Percentiles rank a stretch among this genome's conserved stretches.
phyloP scores from a whole-genome alignment of 441 rosid genomes.

The Bocquillonia castaneifolia region DNA sequence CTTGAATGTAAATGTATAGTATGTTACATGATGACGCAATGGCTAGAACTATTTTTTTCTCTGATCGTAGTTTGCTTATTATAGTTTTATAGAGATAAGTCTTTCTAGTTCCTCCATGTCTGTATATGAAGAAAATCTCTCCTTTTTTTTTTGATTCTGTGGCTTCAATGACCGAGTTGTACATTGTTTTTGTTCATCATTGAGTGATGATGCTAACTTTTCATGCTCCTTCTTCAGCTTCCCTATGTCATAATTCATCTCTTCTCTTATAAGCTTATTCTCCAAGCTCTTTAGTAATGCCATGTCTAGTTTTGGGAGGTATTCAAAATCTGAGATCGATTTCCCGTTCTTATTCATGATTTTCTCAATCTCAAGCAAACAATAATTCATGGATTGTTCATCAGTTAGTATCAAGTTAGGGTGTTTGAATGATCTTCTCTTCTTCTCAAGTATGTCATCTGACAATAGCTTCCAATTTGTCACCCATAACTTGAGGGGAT shows the following conservation, averaged over 20 bases:
- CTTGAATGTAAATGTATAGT: no score
- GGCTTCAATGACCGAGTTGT: neutral
- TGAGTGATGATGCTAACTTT: neutral
- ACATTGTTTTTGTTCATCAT: neutral
- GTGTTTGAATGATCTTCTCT: neutral
- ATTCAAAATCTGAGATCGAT: neutral
- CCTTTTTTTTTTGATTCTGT: neutral
- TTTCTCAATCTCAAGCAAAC: neutral
- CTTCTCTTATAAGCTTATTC: neutral
- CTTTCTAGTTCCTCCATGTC: neutral
- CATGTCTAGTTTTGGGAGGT: neutral
- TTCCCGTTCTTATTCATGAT: neutral
- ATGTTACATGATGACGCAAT: neutral
- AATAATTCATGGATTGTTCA: neutral
- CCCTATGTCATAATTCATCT: neutral
- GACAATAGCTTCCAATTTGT: neutral
- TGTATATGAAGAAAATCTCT: neutral
- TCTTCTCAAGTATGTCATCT: neutral
- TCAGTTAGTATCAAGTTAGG: neutral
- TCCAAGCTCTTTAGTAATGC: no score
- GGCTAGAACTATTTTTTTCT: neutral
- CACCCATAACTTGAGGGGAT: neutral
- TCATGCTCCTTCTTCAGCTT: neutral
- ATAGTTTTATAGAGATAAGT: neutral
- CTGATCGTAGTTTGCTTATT: neutral